Evolutionary conservation across 1,284 basidiomycete genomes (phyloP).

Genomic region (Phellopilus nigrolimitatus): DNA sequence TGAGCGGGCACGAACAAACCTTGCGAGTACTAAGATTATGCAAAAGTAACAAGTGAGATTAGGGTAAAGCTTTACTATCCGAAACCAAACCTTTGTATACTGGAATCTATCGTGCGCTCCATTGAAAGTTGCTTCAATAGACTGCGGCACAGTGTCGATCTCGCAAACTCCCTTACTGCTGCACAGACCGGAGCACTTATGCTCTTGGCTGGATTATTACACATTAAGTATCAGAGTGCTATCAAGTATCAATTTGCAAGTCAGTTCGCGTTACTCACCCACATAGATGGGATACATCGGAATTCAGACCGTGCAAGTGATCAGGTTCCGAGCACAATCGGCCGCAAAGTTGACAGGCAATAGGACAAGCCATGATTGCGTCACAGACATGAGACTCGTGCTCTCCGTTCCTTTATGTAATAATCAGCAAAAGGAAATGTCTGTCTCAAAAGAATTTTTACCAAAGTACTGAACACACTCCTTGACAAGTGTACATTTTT

Average conservation of each 20-base stretch:
- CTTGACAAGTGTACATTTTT: conserved; percentile 36
- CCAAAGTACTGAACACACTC: conserved; percentile 42
- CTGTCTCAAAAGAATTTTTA: conserved; percentile 24
- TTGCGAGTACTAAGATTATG: conserved; percentile 27
- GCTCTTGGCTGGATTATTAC: conserved; percentile 46
- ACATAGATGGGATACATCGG: conserved; percentile 47
- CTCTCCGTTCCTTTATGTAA: conserved; percentile 35
- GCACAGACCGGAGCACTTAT: conserved; percentile 43
- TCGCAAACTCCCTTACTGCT: conserved; percentile 46
- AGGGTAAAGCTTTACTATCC: conserved; percentile 3
- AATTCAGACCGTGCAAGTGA: conserved; percentile 49
- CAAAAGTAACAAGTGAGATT: not conserved
- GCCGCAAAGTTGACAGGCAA: conserved; percentile 49
- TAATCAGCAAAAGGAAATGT: not conserved
- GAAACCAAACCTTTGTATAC: conserved; percentile 47
- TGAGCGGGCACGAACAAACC: no score
- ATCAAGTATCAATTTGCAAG: no score
- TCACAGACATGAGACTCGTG: conserved; percentile 48
- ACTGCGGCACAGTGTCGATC: conserved; percentile 52
- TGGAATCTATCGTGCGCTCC: conserved; percentile 43
- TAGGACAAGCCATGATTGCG: conserved; percentile 42
- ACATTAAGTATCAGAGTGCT: no score
- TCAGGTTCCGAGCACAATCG: conserved; percentile 43
- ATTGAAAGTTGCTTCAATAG: conserved; percentile 52
- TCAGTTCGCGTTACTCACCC: conserved; percentile 41